These are phyloP conservation scores for Oemleria cerasiformis DNA, from an alignment of 306 rosid species.

Conservation along the genomic window DNA sequence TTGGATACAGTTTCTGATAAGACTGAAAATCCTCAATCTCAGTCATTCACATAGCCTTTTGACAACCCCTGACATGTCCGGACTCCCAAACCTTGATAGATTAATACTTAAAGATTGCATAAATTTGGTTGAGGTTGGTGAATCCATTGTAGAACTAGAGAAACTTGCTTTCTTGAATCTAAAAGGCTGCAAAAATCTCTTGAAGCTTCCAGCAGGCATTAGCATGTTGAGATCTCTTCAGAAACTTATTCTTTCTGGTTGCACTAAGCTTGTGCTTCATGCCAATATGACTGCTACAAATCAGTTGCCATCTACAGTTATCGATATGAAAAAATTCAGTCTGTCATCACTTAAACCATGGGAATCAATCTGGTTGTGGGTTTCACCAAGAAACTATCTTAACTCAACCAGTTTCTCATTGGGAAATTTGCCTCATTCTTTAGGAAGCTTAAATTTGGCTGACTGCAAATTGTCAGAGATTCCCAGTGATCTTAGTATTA, in stretches of 20 bases:
- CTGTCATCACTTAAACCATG: not conserved
- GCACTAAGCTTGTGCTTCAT: not conserved
- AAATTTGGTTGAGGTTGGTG: not conserved
- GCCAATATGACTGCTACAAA: not conserved
- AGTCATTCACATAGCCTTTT: conserved; percentile 7
- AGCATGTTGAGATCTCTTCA: not conserved
- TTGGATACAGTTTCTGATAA: not conserved
- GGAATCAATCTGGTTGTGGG: not conserved
- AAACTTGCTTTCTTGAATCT: conserved; percentile 5
- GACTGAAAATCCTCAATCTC: conserved; percentile 4
- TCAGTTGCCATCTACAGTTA: not conserved
- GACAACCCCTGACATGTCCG: conserved; percentile 5
- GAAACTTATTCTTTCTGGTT: not conserved
- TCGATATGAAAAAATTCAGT: too few relatives aligned
- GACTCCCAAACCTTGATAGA: not conserved
- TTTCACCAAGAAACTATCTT: not conserved
- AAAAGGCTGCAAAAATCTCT: conserved; percentile 4
- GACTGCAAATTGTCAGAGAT: not conserved
- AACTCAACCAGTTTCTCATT: not conserved
- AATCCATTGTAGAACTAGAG: conserved; percentile 8
- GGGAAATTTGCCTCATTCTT: not conserved
- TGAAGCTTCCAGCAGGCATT: not conserved
- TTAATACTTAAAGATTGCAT: conserved; percentile 10
- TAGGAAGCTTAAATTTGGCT: not conserved
- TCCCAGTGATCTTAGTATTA: not conserved